Percentiles rank a stretch among this genome's conserved stretches.
phyloP scores from a whole-genome alignment of 495 filamentous ascomycete genomes.

The Xylaria longipes region DNA sequence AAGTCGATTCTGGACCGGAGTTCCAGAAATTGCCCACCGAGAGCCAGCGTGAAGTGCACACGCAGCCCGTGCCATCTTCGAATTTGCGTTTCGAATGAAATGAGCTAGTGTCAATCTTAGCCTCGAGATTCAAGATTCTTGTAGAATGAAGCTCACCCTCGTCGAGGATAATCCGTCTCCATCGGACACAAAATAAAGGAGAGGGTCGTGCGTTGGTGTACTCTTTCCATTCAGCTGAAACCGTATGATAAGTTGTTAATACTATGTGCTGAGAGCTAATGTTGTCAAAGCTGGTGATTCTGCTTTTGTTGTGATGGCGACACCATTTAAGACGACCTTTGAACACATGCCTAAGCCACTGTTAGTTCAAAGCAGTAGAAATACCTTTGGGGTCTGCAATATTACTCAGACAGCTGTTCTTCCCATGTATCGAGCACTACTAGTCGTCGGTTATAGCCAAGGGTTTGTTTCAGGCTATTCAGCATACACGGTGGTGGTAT shows the following conservation, averaged over 20 bases:
- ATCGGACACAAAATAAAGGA: background rate
- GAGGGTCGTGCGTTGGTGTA: background rate
- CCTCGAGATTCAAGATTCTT: background rate
- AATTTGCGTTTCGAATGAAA: background rate
- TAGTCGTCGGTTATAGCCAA: background rate
- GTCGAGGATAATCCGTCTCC: background rate
- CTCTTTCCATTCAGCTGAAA: background rate
- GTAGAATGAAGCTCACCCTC: background rate
- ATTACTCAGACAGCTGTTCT: slow-evolving; percentile 2
- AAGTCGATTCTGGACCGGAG: slow-evolving; percentile 5
- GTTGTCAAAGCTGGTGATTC: background rate
- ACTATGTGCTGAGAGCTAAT: background rate
- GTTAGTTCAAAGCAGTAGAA: background rate
- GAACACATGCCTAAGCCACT: background rate
- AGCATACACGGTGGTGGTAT: background rate
- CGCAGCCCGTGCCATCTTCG: background rate
- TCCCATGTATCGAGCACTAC: background rate
- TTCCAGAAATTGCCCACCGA: slow-evolving; percentile 8
- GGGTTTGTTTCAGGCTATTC: background rate
- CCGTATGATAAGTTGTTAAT: background rate
- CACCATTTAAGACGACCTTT: background rate
- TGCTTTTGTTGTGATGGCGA: background rate
- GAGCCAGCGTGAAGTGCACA: background rate
- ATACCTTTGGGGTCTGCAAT: background rate
- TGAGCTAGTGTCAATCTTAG: background rate